Conservation (phyloP, 768 basidiomycete genomes). For the Naganishia antarctica region DNA sequence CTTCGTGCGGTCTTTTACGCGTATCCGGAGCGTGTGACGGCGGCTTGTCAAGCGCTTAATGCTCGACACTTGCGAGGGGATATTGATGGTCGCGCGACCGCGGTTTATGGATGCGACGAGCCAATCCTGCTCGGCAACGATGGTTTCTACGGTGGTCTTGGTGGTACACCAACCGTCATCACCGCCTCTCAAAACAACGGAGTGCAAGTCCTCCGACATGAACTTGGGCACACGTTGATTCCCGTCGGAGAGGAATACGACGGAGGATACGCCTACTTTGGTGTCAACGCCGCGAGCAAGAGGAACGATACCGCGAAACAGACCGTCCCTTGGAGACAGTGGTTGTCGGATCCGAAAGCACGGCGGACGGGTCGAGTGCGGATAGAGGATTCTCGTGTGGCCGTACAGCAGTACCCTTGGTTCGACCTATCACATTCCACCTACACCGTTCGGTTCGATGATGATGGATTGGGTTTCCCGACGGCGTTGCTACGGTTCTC, state of each 20-base stretch:
- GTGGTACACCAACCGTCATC: conserved; percentile 48
- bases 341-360: conserved; percentile 31
- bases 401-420: conserved; percentile 45
- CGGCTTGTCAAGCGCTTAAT: conserved; percentile 37
- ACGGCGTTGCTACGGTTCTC: conserved; percentile 40
- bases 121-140: conserved; percentile 45
- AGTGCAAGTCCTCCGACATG: conserved; percentile 43
- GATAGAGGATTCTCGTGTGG: conserved; percentile 41
- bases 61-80: too few relatives aligned
- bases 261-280: conserved; percentile 43
- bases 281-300: conserved; percentile 34
- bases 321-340: conserved; percentile 35
- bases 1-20: conserved; percentile 42
- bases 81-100: too few relatives aligned
- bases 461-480: conserved; percentile 35
- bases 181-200: conserved; percentile 46
- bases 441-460: conserved; percentile 36
- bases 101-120: conserved; percentile 44
- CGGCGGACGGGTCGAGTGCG: conserved; percentile 19
- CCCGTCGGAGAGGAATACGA: conserved; percentile 48
- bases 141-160: conserved; percentile 45
- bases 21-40: conserved; percentile 36
- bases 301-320: conserved; percentile 27
- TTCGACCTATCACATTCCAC: conserved; percentile 19
- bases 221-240: conserved; percentile 45